Conservation (phyloP, 441 rosid genomes). For the Erodium trifolium region DNA sequence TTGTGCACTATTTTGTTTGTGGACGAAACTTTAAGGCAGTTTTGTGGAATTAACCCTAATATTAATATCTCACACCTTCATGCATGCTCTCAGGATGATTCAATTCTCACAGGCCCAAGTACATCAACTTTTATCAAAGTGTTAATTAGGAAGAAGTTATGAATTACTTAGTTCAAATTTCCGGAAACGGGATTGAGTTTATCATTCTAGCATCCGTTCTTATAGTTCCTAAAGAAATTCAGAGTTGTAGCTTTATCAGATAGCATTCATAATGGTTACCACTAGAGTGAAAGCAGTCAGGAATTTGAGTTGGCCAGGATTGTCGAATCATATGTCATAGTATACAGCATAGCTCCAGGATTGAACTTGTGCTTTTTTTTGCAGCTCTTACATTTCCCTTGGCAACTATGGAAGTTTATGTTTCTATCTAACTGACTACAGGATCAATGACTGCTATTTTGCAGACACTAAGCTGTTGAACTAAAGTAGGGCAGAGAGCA, state of each 20-base stretch:
- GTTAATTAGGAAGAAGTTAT: background rate
- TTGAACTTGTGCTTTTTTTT: background rate
- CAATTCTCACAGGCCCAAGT: background rate
- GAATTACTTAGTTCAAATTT: background rate
- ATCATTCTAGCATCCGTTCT: background rate
- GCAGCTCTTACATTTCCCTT: background rate
- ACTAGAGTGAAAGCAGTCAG: background rate
- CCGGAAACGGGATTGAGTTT: background rate
- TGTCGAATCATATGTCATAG: background rate
- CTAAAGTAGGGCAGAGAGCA: conserved; percentile 1
- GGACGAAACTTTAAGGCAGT: no score
- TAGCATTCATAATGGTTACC: background rate
- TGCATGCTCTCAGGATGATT: background rate
- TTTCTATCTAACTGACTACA: conserved; percentile 3
- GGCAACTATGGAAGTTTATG: background rate
- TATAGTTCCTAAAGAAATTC: background rate
- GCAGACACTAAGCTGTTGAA: conserved; percentile 2
- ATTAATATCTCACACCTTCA: background rate
- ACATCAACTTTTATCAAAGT: background rate
- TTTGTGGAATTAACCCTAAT: no score
- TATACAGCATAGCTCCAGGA: background rate
- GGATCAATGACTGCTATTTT: conserved; percentile 3
- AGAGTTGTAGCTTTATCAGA: background rate
- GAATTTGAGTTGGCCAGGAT: background rate
- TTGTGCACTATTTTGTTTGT: no score